These are phyloP conservation scores for Evernia prunastri DNA, from an alignment of 495 filamentous ascomycete species.

Conservation along the genomic window DNA sequence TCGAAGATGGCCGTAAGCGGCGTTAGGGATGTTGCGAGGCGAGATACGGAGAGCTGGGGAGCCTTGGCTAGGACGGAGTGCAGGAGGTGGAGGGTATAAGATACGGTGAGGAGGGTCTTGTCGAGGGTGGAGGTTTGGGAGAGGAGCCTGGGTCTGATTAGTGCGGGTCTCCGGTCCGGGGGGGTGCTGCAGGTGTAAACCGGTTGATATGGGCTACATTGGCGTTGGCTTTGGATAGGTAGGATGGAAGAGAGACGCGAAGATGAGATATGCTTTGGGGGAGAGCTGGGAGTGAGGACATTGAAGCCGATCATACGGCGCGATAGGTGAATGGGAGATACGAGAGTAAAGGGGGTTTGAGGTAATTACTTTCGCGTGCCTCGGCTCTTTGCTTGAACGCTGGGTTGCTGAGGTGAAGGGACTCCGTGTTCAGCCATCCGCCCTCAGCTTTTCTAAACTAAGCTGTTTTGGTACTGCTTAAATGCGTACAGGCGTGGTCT, in stretches of 20 bases:
- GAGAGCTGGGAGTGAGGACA: not conserved
- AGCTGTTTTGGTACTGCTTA: too few species aligned
- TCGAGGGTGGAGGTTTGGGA: slow-evolving; percentile 55
- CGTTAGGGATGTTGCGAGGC: slow-evolving; percentile 23
- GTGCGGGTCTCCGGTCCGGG: slow-evolving; percentile 33
- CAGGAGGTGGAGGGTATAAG: slow-evolving; percentile 56
- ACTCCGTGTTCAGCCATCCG: too few species aligned
- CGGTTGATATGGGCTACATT: slow-evolving; percentile 17
- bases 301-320: not conserved
- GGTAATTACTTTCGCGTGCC: not conserved
- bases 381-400: not conserved
- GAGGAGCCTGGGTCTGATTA: slow-evolving; percentile 42
- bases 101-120: slow-evolving; percentile 53
- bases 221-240: slow-evolving; percentile 4
- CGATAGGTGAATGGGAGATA: not conserved
- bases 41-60: slow-evolving; percentile 34
- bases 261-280: not conserved
- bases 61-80: slow-evolving; percentile 21
- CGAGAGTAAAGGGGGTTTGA: not conserved
- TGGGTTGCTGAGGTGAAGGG: not conserved
- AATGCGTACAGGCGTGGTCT: too few species aligned
- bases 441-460: too few species aligned
- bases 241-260: not conserved
- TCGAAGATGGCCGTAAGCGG: slow-evolving; percentile 47
- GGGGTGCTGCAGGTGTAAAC: slow-evolving; percentile 35